Base-by-base conservation (phyloP, 116 monocot species). In the Iris pallida region DNA sequence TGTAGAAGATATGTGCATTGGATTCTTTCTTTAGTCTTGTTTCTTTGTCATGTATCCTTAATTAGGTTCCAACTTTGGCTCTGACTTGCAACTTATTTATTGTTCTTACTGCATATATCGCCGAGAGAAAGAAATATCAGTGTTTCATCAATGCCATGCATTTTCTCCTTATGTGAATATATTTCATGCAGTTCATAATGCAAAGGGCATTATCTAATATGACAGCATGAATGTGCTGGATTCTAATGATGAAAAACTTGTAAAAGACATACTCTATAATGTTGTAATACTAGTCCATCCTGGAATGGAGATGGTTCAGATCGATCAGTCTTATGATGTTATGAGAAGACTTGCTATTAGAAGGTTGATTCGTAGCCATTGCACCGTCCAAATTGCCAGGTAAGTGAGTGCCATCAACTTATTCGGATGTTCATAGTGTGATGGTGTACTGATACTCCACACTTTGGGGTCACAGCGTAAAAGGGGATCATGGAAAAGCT, bases 221-320 rank as follows among this genome's bases (percentile, higher is more conserved):
- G 8, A 42, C 47, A 75, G 13, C 15, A 66, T 75, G 4, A 48
- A 7, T 57, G 44, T 54, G 65, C 80, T 91, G 95, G 71, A 73
- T 72, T 44, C 73, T 16, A 65, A 68, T 16, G 81, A 89, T 53
- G 87, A 96, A 73, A 57, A 45, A 30, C 45, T 87, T 72, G 75
- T 85, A 20, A 57, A 83, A 73, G 82, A 81, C 53, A 66, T 96
- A 53, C 84, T 96, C 16, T 83, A 79, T 64, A 92, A 96, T 79
- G 85, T 88, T 55, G 75, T 92, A 49, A 75, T 95, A 47, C 66
- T 88, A 30, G 82, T 81, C 14, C 65, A 75, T 64, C 61, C 77
- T 53, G 74, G 44, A 71, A 56, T 57, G 10, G 75, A 59, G 13
- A 64, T 60, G 20, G n/a, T n/a, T n/a, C n/a, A n/a, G n/a, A n/a